Base-by-base conservation (phyloP, 2,329 filamentous ascomycete species). In the Pyricularia grisea region DNA sequence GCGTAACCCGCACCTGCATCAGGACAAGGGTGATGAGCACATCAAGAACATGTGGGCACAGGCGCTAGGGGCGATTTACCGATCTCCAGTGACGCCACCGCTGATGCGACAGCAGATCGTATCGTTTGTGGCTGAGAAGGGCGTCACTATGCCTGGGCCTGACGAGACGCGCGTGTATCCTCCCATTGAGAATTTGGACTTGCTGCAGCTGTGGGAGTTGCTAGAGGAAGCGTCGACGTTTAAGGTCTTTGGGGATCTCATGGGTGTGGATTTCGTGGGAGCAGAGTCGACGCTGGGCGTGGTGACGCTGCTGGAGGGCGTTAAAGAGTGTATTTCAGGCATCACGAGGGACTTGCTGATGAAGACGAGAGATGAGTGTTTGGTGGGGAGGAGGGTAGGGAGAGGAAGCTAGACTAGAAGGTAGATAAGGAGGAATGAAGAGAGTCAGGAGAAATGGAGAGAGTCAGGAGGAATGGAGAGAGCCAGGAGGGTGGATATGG, bases 1-100 rank as follows among this genome's bases (percentile, higher is more conserved):
- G 2, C 70, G 72, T 55, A 78, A 76, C 64, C 75, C 76, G 0
- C 77, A 78, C 68, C 72, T 76, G 64, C 77, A 78, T 71, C 73
- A 75, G n/a, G 69, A 70, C 30, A 75, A 75, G 7, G 75, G 73
- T 28, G 72, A 75, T 6, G 70, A 69, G 0, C 77, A 78, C 64
- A 73, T 78, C 58, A 68, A 68, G 17, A 63, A 70, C 33, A 77
- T 78, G 76, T 76, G 74, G 73, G 70, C 71, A 9, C 72, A 73
- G 50, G 76, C 73, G 0, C 74, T 78, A 7, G 75, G 74, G 4
- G 72, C 72, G 30, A 72, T 78, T 14, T 76, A 75, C 70, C 76
- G 77, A 69, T 73, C 68, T 17, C 70, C 27, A 1, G 64, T 71
- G 30, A 70, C 61, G 66, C 67, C n/a, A 11, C 25, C 4, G 25